phyloP scores from a whole-genome alignment of 495 filamentous ascomycete genomes.

The Sordaria brevicollis region DNA sequence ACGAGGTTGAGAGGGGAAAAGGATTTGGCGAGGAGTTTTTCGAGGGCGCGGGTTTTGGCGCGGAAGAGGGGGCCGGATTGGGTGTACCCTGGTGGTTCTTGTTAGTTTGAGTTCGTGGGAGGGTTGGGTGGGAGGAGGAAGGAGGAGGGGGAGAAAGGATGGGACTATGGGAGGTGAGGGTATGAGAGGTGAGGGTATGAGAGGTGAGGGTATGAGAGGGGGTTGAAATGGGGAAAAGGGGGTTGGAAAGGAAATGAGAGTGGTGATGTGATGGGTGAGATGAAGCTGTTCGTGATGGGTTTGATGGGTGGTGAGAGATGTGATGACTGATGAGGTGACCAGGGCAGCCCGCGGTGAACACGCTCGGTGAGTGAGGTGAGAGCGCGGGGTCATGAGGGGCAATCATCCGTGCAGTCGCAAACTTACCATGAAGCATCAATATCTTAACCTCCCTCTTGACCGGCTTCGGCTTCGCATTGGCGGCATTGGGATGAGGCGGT shows the following conservation, averaged over 20 bases:
- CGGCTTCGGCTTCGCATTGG: constrained; percentile 5
- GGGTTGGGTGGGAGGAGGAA: not conserved
- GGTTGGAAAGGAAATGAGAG: not conserved
- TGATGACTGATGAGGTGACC: too few species aligned
- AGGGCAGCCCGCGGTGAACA: too few species aligned
- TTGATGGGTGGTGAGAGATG: too few species aligned
- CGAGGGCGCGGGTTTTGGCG: constrained; percentile 77
- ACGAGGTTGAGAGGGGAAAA: constrained; percentile 49
- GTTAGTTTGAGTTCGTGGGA: not conserved
- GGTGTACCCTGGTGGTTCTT: constrained; percentile 55
- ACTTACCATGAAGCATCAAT: constrained; percentile 47
- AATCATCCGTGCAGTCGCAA: not conserved
- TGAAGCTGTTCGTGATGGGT: too few species aligned
- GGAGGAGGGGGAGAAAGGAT: not conserved
- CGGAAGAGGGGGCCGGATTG: constrained; percentile 83
- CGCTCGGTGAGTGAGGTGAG: too few species aligned
- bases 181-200: not conserved
- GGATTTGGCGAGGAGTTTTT: constrained; percentile 67
- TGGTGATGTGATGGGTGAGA: too few species aligned
- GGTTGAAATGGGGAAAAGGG: too few species aligned
- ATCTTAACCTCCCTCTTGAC: constrained; percentile 38
- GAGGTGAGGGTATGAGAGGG: not conserved
- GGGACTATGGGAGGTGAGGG: not conserved
- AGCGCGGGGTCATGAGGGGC: too few species aligned
- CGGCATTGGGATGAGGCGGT: not conserved